Base-by-base conservation (phyloP, 202 grass and related monocot genomes). In the Miscanthus sacchariflorus region DNA sequence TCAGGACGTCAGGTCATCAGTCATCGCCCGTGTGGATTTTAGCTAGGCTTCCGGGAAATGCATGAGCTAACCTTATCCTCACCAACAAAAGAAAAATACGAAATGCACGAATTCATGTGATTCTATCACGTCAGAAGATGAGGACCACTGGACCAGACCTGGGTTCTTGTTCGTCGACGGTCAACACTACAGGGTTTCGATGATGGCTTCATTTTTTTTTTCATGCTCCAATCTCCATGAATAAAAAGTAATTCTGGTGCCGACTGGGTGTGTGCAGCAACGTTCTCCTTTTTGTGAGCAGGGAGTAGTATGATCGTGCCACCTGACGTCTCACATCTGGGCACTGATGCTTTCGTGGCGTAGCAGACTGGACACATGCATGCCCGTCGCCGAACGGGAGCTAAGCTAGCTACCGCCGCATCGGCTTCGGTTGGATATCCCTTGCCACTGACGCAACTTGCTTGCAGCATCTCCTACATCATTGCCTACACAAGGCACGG, bases 281-380 rank as follows among this genome's bases (percentile, higher is more conserved):
- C 28, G 38, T 83, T 28, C 56, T 68, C n/a, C 23, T 17, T 82
- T 82, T 65, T 27, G 69, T 71, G 18, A 39, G 19, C 56, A 65
- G n/a, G n/a, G 10, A 17, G n/a, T 54, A 79, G 27, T 77, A 18
- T n/a, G 28, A 70, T 63, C 35, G 27, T 68, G 50, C 0, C 19
- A 76, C 9, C 35, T 36, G 35, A 38, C 63, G 4, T 13, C 24
- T 64, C n/a, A 25, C 66, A 39, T 48, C 61, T n/a, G 35, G 43
- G 79, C 36, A 78, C 88, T 91, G 71, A 91, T 91, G 86, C 82
- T 85, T 88, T 88, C 82, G 86, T 88, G 90, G 82, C 86, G 90
- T 91, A 91, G 82, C 77, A 88, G 82, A 5, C 49, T 77, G 64
- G 64, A 25, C 63, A 66, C 10, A 30, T 46, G 74, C 10, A 30